Percentiles rank a stretch among this genome's conserved stretches.
Evolutionary conservation across 2,329 filamentous ascomycete genomes (phyloP).

Genomic region (Sphaceloma murrayae): DNA sequence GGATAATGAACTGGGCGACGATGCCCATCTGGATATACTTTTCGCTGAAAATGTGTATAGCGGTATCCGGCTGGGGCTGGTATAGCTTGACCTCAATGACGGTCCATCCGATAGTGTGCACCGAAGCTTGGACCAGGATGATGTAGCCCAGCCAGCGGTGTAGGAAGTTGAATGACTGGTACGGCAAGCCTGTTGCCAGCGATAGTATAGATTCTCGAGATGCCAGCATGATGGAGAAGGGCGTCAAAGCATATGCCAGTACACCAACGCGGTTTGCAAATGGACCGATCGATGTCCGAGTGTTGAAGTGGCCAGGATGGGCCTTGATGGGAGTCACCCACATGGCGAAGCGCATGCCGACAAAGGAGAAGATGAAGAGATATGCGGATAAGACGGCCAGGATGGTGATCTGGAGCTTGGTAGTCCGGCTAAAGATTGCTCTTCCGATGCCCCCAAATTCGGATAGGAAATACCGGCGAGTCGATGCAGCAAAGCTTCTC

Average conservation of each 20-base stretch:
- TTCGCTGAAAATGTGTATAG: slow-evolving; percentile 49
- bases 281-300: slow-evolving; percentile 54
- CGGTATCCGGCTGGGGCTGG: slow-evolving; percentile 57
- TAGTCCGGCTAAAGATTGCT: slow-evolving; percentile 56
- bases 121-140: slow-evolving; percentile 55
- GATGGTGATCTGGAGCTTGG: slow-evolving; percentile 56
- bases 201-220: slow-evolving; percentile 61
- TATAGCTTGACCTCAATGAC: slow-evolving; percentile 58
- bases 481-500: slow-evolving; percentile 24
- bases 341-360: slow-evolving; percentile 43
- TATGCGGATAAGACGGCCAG: slow-evolving; percentile 51
- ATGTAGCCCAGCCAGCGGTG: slow-evolving; percentile 68
- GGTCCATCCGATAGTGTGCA: slow-evolving; percentile 65
- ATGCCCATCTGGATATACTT: slow-evolving; percentile 65
- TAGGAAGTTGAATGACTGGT: slow-evolving; percentile 68
- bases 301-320: slow-evolving; percentile 49
- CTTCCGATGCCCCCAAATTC: slow-evolving; percentile 40
- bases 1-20: slow-evolving; percentile 56
- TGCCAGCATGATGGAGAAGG: slow-evolving; percentile 57
- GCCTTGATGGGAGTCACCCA: slow-evolving; percentile 62
- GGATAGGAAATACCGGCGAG: slow-evolving; percentile 46
- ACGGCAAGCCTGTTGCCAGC: slow-evolving; percentile 61
- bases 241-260: slow-evolving; percentile 64
- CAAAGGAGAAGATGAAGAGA: slow-evolving; percentile 53
- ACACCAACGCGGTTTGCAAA: slow-evolving; percentile 61